Conservation (phyloP, 1,284 basidiomycete species). For the Heliocybe sulcata region DNA sequence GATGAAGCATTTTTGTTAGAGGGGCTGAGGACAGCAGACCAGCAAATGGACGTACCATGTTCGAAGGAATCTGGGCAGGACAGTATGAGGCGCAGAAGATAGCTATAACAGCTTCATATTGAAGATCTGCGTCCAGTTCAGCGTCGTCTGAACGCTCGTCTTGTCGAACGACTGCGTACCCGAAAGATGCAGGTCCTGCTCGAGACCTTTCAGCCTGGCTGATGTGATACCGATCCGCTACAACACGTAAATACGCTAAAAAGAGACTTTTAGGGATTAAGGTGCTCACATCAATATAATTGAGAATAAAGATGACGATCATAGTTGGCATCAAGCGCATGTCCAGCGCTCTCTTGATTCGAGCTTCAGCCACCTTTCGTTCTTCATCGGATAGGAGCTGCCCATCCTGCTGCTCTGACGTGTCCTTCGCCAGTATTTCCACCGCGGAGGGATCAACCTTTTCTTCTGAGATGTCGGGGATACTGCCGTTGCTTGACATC, state of each 20-base stretch:
- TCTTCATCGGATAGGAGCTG: neutral
- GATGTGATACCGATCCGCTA: slow-evolving; percentile 13
- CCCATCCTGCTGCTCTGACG: neutral
- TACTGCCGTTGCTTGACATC: neutral
- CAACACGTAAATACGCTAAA: slow-evolving; percentile 2
- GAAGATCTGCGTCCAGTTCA: slow-evolving; percentile 6
- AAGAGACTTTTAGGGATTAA: neutral
- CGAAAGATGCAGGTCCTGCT: slow-evolving; percentile 13
- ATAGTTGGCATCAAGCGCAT: slow-evolving; percentile 1
- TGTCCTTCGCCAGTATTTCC: neutral
- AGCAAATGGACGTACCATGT: slow-evolving; percentile 8
- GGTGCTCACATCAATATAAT: neutral
- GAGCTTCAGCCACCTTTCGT: neutral
- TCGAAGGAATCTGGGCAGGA: slow-evolving; percentile 11
- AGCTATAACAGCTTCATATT: slow-evolving; percentile 10
- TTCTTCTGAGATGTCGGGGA: neutral
- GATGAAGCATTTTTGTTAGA: neutral
- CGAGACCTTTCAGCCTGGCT: slow-evolving; percentile 14
- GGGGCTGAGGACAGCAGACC: neutral
- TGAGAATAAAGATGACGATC: neutral
- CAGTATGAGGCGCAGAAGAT: slow-evolving; percentile 11
- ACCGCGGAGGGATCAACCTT: neutral
- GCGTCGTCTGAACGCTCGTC: neutral
- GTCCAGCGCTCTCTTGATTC: neutral
- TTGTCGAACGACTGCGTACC: slow-evolving; percentile 5